A percentile compares a stretch with the other conserved stretches of the same genome.
Evolutionary conservation across 176 grass and related monocot genomes (phyloP).

Genomic region (Aegilops sharonensis): DNA sequence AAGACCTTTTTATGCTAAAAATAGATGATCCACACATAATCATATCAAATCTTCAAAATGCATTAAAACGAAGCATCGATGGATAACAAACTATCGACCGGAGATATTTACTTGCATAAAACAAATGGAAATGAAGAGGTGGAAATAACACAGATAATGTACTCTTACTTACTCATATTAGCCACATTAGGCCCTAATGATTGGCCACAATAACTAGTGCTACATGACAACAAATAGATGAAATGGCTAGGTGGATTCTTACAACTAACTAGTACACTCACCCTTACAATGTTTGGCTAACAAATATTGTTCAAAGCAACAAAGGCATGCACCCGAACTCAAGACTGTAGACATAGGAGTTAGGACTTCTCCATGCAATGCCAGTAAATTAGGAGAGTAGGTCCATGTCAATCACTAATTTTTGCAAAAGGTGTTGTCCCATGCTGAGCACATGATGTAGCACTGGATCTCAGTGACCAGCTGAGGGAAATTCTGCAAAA

Average conservation of each 20-base stretch:
- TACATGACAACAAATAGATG: background rate
- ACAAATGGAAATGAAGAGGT: too few relatives aligned
- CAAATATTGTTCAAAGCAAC: background rate
- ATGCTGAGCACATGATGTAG: background rate
- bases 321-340: background rate
- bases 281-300: background rate
- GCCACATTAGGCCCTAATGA: too few relatives aligned
- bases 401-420: background rate
- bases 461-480: background rate
- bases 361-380: background rate
- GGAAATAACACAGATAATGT: too few relatives aligned
- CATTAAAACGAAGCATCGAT: too few relatives aligned
- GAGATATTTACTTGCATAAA: too few relatives aligned
- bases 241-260: background rate
- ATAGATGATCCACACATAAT: too few relatives aligned
- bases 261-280: background rate
- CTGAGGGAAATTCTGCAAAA: constrained; percentile 5
- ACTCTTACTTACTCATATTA: too few relatives aligned
- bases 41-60: too few relatives aligned
- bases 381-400: background rate
- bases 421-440: background rate
- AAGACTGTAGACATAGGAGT: background rate
- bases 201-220: background rate
- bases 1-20: too few relatives aligned
- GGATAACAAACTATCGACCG: too few relatives aligned